phyloP scores from a whole-genome alignment of 768 basidiomycete species.

The Kwoniella mangroviensis region DNA sequence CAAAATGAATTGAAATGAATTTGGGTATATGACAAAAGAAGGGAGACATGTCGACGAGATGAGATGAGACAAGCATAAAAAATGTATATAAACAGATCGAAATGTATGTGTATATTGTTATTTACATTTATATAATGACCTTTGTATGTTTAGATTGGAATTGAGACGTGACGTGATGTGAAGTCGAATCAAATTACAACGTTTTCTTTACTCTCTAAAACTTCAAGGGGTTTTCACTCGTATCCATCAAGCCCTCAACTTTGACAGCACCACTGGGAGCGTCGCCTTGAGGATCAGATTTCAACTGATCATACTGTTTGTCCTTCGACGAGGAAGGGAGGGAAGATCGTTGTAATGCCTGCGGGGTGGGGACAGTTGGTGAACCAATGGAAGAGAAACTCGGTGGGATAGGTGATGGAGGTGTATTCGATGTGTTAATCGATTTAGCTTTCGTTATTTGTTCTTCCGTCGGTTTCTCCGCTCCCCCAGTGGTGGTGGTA shows the following conservation, averaged over 20 bases:
- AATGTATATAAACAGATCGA: background rate
- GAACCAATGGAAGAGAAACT: slow-evolving; percentile 50
- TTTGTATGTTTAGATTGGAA: background rate
- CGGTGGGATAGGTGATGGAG: slow-evolving; percentile 25
- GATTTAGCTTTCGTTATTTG: slow-evolving; percentile 26
- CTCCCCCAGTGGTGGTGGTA: slow-evolving; percentile 23
- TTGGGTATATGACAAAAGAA: background rate
- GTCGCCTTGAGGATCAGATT: slow-evolving; percentile 46
- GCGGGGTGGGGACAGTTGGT: slow-evolving; percentile 43
- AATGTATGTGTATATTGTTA: background rate
- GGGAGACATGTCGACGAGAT: background rate
- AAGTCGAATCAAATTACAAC: background rate
- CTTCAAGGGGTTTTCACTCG: slow-evolving; percentile 49
- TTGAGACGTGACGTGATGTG: background rate
- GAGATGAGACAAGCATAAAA: no score
- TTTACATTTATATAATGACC: background rate
- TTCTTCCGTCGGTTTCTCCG: background rate
- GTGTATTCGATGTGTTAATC: slow-evolving; percentile 14
- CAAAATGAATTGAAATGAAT: background rate
- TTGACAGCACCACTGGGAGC: slow-evolving; percentile 41
- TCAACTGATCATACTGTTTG: slow-evolving; percentile 39
- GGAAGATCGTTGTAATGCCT: slow-evolving; percentile 30
- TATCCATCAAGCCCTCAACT: slow-evolving; percentile 56
- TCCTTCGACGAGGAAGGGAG: slow-evolving; percentile 7
- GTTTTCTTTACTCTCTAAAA: slow-evolving; percentile 24